phyloP scores from a whole-genome alignment of 495 filamentous ascomycete genomes.

The Collariella sp. region DNA sequence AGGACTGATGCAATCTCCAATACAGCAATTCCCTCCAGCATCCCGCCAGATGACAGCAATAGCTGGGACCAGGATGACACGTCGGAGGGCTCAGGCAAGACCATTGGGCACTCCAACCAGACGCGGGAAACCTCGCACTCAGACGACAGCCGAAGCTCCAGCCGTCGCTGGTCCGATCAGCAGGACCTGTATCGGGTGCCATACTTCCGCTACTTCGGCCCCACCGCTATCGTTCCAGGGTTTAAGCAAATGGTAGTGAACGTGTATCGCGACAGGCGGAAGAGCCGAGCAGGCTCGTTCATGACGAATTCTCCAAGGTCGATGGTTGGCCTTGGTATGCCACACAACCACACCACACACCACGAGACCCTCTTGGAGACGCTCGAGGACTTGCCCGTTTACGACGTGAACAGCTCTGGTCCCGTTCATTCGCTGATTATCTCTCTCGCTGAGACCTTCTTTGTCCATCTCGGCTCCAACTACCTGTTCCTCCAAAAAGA shows the following conservation, averaged over 20 bases:
- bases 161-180: constrained; percentile 34
- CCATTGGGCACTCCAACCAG: constrained; percentile 16
- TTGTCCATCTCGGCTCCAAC: constrained; percentile 67
- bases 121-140: constrained; percentile 32
- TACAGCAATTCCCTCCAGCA: constrained; percentile 10
- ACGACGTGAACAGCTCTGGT: constrained; percentile 59
- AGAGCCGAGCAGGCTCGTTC: constrained; percentile 35
- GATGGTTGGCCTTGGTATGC: constrained; percentile 11
- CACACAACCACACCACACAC: constrained; percentile 19
- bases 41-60: constrained; percentile 14
- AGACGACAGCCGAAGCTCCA: constrained; percentile 35
- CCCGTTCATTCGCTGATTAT: constrained; percentile 64
- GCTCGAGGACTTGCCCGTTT: constrained; percentile 64
- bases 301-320: constrained; percentile 34
- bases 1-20: constrained; percentile 22
- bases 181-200: constrained; percentile 61
- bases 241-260: constrained; percentile 88
- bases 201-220: constrained; percentile 82
- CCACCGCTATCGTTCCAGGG: constrained; percentile 83
- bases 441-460: constrained; percentile 68
- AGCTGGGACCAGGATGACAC: constrained; percentile 26
- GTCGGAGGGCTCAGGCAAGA: constrained; percentile 17
- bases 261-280: constrained; percentile 45
- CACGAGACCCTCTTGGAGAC: constrained; percentile 43
- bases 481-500: constrained; percentile 71